Evolutionary conservation across 2,329 filamentous ascomycete genomes (phyloP), one percentile per base, ranked within the genome.

Genomic region (Claviceps sp.): DNA sequence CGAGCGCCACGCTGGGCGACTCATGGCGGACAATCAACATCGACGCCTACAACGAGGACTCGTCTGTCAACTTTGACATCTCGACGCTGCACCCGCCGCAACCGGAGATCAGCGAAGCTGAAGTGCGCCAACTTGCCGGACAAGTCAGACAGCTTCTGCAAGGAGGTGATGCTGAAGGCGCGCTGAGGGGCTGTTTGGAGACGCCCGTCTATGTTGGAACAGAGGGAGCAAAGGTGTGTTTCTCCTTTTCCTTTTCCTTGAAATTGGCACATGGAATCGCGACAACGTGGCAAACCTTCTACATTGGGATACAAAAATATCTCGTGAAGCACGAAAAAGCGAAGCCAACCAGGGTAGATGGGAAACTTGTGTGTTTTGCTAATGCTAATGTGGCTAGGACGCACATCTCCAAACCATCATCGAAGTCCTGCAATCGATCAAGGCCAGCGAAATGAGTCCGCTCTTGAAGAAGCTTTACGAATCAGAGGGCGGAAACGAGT

Each of bases 401-500:
- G 75, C 89, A 34, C 89, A 97, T 68, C 74, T 95, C 57, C 82
- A 87, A 59, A 91, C 87, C 19, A 86, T 98, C 42, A 82, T 89
- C 56, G 93, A 98, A 71, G 90, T 97, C 54, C 75, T 98, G 58
- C 90, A 95, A 70, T 93, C 89, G 19, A 97, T 97, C 71, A 90
- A 95, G 67, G 89, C 93, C 64, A 87, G 87, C 61, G 93, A 98
- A 61, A 97, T 97, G 87, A 89, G 84, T 57, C 86, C 88, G 14
- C 82, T 97, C 62, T 74, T 98, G 59, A 82, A 84, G 70, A 80
- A 83, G 53, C 85, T 97, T 63, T 89, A 93, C 71, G 74, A 73
- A 54, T 82, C 84, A 11, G 81, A 86, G 49, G 87, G 87, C 56
- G 93, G 93, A 30, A 81, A 81, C 56, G 93, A 97, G 70, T 78